phyloP scores from a whole-genome alignment of 768 basidiomycete genomes.

The Xerocomellus dryophilus region DNA sequence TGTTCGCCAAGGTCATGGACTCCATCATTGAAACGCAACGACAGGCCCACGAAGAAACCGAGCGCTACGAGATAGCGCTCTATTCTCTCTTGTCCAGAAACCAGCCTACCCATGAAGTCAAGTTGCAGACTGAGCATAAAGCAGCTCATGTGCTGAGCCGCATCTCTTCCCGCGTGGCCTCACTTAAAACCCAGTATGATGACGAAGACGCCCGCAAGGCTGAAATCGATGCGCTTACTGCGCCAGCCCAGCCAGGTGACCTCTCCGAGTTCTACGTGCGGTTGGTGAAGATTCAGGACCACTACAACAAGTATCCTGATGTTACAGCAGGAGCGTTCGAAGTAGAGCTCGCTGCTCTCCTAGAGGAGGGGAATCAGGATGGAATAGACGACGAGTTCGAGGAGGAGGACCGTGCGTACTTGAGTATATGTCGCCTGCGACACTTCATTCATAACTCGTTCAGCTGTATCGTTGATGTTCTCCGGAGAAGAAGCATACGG shows the following conservation, averaged over 20 bases:
- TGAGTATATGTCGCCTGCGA: not conserved
- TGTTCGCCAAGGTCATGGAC: slow-evolving; percentile 60
- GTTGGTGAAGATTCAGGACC: slow-evolving; percentile 93
- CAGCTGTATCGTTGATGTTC: slow-evolving; percentile 82
- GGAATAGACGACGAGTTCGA: slow-evolving; percentile 65
- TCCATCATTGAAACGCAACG: slow-evolving; percentile 91
- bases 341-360: slow-evolving; percentile 74
- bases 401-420: slow-evolving; percentile 79
- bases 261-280: slow-evolving; percentile 94
- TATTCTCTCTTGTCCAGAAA: slow-evolving; percentile 77
- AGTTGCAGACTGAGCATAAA: slow-evolving; percentile 80
- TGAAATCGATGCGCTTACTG: slow-evolving; percentile 65
- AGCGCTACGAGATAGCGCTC: slow-evolving; percentile 85
- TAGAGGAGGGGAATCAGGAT: slow-evolving; percentile 74
- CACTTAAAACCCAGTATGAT: slow-evolving; percentile 71
- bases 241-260: slow-evolving; percentile 59
- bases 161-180: slow-evolving; percentile 62
- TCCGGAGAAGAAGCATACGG: slow-evolving; percentile 96
- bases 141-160: slow-evolving; percentile 87
- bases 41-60: slow-evolving; percentile 93
- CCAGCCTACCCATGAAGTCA: slow-evolving; percentile 57
- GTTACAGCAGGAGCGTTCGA: slow-evolving; percentile 77
- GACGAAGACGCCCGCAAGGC: slow-evolving; percentile 69
- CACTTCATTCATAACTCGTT: slow-evolving; percentile 9
- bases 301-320: slow-evolving; percentile 95